Evolutionary conservation across 345 rosid species (phyloP).

Genomic region (Eucalyptus camaldulensis): DNA sequence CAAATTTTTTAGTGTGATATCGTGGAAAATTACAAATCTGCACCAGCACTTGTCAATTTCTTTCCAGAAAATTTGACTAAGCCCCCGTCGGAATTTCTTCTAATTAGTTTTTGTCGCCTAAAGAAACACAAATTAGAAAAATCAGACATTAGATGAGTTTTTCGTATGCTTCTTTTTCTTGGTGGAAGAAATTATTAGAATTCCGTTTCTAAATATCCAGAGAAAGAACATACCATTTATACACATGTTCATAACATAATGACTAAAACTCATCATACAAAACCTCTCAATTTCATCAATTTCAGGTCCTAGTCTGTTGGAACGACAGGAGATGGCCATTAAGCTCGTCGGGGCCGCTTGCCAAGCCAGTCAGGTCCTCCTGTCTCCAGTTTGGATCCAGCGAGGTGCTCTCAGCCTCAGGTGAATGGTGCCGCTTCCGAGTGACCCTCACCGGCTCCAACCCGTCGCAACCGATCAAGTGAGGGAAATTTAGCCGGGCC

Average conservation of each 20-base stretch:
- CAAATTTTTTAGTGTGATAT: not conserved
- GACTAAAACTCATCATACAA: not conserved
- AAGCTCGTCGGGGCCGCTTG: not conserved
- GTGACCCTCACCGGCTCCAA: not conserved
- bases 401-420: not conserved
- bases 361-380: not conserved
- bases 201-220: not conserved
- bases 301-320: not conserved
- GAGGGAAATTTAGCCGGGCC: constrained; percentile 3
- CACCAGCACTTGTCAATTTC: too few relatives aligned
- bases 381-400: not conserved
- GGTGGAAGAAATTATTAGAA: not conserved
- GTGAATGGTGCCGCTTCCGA: not conserved
- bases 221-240: not conserved
- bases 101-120: not conserved
- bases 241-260: not conserved
- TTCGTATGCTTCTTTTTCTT: not conserved
- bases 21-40: not conserved
- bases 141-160: not conserved
- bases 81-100: not conserved
- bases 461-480: not conserved
- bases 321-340: not conserved
- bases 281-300: not conserved
- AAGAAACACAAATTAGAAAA: not conserved
- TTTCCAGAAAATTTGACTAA: not conserved